phyloP scores from a whole-genome alignment of 2,329 filamentous ascomycete genomes.

The Daldinia sp. region DNA sequence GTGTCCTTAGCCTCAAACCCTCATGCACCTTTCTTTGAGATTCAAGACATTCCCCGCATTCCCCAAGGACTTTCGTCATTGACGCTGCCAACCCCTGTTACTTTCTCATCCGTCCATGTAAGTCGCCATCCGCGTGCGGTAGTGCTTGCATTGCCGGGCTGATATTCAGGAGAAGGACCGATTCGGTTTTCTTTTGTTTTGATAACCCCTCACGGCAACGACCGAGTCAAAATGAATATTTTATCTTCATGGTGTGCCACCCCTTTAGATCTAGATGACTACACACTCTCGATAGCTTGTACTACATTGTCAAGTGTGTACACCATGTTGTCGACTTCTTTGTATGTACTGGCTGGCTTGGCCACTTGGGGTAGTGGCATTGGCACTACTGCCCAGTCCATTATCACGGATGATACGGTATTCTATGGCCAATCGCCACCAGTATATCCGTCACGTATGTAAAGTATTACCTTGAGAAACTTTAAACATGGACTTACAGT shows the following conservation, averaged over 20 bases:
- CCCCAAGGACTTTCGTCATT: slow-evolving; percentile 33
- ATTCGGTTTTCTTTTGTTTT: slow-evolving; percentile 14
- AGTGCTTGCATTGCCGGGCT: slow-evolving; percentile 29
- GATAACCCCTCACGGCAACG: slow-evolving; percentile 33
- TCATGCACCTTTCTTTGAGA: neutral
- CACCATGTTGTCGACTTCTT: slow-evolving; percentile 33
- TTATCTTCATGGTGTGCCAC: slow-evolving; percentile 22
- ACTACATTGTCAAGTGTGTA: slow-evolving; percentile 23
- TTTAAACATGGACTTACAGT: slow-evolving; percentile 28
- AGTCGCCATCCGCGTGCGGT: slow-evolving; percentile 19
- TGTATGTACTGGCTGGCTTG: slow-evolving; percentile 31
- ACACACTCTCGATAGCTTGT: slow-evolving; percentile 4
- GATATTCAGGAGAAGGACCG: slow-evolving; percentile 34
- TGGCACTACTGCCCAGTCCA: slow-evolving; percentile 37
- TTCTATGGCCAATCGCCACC: slow-evolving; percentile 56
- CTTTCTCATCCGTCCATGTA: slow-evolving; percentile 13
- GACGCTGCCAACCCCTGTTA: slow-evolving; percentile 21
- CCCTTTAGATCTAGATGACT: slow-evolving; percentile 15
- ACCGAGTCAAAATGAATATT: slow-evolving; percentile 29
- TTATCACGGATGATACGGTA: slow-evolving; percentile 50
- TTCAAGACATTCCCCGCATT: slow-evolving; percentile 32
- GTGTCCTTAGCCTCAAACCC: neutral
- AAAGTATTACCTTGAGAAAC: neutral
- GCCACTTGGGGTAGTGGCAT: slow-evolving; percentile 22
- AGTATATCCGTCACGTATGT: slow-evolving; percentile 53